Conservation (phyloP, 345 rosid genomes). For the Pelargonium nanum region DNA sequence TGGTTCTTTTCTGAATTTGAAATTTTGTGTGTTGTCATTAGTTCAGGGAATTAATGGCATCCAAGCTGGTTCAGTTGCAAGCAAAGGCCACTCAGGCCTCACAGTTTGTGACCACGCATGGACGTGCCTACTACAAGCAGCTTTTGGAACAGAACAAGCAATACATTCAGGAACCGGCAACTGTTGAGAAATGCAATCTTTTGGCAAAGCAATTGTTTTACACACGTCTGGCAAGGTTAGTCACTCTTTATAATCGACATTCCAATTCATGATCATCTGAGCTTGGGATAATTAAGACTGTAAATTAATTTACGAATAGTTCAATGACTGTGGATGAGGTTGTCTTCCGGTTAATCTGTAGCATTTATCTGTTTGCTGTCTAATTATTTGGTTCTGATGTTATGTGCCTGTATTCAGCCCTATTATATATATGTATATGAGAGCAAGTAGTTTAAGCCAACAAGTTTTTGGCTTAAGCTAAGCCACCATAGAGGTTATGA, state of each 20-base stretch:
- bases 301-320: not conserved
- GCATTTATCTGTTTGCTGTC: no score
- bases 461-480: no score
- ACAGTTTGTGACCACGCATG: conserved; percentile 25
- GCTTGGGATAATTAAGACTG: not conserved
- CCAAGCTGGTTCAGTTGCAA: conserved; percentile 30
- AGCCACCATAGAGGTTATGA: no score
- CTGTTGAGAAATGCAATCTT: conserved; percentile 23
- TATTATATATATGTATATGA: no score
- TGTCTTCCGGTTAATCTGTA: no score
- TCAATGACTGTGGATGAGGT: no score
- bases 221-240: conserved; percentile 41
- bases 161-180: conserved; percentile 33
- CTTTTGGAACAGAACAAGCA: conserved; percentile 32
- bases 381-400: no score
- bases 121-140: conserved; percentile 29
- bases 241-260: not conserved
- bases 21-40: not conserved
- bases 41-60: conserved; percentile 19
- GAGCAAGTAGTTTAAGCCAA: no score
- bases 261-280: not conserved
- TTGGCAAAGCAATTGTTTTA: conserved; percentile 34
- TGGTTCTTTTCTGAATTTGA: not conserved
- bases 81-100: conserved; percentile 27
- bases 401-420: no score